These are phyloP conservation scores for Trichoderma sp. DNA, from an alignment of 2,329 filamentous ascomycete genomes.

Conservation along the genomic window DNA sequence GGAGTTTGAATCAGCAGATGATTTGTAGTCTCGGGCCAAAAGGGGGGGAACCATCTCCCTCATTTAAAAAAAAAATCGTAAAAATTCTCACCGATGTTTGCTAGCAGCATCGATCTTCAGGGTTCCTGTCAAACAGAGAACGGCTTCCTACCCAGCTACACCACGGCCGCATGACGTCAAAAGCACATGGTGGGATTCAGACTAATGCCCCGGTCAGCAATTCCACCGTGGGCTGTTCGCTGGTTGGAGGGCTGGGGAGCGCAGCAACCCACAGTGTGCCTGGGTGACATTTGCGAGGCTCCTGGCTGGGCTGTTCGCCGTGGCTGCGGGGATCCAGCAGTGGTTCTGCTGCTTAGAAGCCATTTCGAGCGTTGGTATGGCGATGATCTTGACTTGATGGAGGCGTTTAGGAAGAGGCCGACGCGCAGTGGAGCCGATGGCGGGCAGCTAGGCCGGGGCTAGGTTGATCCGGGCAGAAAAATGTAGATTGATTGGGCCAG, in stretches of 20 bases:
- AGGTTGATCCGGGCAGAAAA: conserved; percentile 17
- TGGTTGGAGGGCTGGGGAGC: background rate
- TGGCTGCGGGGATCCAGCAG: background rate
- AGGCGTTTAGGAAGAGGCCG: conserved; percentile 6
- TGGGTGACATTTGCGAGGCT: background rate
- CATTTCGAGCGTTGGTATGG: conserved; percentile 4
- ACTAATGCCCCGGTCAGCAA: background rate
- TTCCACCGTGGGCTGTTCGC: background rate
- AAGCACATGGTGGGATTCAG: background rate
- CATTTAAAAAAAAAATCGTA: background rate
- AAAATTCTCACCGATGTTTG: background rate
- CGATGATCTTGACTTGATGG: conserved; percentile 1
- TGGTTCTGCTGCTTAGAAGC: conserved; percentile 6
- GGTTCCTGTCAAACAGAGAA: conserved; percentile 12
- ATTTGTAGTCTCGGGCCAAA: background rate
- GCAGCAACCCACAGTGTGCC: background rate
- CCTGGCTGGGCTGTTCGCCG: background rate
- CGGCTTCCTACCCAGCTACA: background rate
- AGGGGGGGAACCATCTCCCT: background rate
- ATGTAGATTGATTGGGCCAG: background rate
- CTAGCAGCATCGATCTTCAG: conserved; percentile 15
- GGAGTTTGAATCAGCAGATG: conserved; percentile 15
- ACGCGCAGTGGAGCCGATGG: conserved; percentile 2
- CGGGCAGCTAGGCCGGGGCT: background rate
- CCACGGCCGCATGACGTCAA: conserved; percentile 16